Evolutionary conservation across 352 stramenopile species (phyloP).

Genomic region (Pythium dissimile): DNA sequence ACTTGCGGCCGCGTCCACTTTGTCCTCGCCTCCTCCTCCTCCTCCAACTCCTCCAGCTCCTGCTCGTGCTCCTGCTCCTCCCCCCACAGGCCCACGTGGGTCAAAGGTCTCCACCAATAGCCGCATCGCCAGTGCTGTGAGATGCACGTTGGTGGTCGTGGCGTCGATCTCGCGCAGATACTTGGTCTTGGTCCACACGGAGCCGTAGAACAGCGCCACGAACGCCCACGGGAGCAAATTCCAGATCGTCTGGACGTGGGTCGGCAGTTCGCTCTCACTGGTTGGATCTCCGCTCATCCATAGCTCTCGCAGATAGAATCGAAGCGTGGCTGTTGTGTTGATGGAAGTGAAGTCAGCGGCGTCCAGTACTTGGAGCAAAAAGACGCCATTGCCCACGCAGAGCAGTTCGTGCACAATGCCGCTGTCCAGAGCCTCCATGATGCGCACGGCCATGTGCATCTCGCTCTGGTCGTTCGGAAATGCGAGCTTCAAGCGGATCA

Average conservation of each 20-base stretch:
- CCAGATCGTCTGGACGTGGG: constrained; percentile 19
- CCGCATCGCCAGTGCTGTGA: constrained; percentile 35
- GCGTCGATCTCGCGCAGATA: constrained; percentile 34
- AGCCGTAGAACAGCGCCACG: constrained; percentile 36
- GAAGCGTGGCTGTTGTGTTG: background rate
- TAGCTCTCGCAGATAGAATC: too few relatives aligned
- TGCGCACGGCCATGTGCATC: constrained; percentile 25
- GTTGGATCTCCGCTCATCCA: too few relatives aligned
- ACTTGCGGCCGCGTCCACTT: background rate
- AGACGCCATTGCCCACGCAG: constrained; percentile 30
- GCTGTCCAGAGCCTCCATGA: constrained; percentile 28
- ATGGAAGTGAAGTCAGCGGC: background rate
- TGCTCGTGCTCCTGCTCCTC: background rate
- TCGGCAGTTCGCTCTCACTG: background rate
- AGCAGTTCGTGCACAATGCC: constrained; percentile 20
- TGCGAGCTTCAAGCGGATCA: constrained; percentile 29
- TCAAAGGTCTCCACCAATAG: constrained; percentile 24
- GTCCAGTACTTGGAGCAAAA: constrained; percentile 36
- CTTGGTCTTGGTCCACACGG: constrained; percentile 36
- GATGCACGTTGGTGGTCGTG: constrained; percentile 48
- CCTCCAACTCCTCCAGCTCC: too few relatives aligned
- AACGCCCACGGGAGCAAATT: constrained; percentile 45
- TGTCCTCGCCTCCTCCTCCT: too few relatives aligned
- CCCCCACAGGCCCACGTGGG: background rate
- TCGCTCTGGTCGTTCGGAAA: constrained; percentile 22